Evolutionary conservation across 2,329 filamentous ascomycete genomes (phyloP).

Genomic region (Venturia pyrina): DNA sequence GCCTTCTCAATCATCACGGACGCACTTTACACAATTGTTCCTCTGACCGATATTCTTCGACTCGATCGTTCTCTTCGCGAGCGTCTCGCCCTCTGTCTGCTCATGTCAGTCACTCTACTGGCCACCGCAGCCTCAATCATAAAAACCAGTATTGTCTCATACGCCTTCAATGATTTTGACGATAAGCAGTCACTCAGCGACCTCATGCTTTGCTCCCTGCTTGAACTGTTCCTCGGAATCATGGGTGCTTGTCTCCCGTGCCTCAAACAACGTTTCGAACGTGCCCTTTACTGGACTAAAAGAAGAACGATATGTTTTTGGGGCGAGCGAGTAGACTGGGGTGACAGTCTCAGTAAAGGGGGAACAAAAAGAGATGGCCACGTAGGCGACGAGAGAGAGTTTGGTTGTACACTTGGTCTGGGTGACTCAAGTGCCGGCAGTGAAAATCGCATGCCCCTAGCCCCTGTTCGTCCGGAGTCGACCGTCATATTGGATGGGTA

Average conservation of each 20-base stretch:
- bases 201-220: not conserved
- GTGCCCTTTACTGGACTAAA: not conserved
- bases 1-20: constrained; percentile 1
- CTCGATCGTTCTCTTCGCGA: not conserved
- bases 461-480: not conserved
- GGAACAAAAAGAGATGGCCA: not conserved
- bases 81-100: not conserved
- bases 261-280: constrained; percentile 1
- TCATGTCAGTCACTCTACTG: not conserved
- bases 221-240: constrained; percentile 2
- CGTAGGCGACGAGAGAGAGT: not conserved
- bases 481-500: not conserved
- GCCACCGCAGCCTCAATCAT: not conserved
- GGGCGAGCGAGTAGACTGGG: not conserved
- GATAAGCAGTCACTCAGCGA: not conserved
- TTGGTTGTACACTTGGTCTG: not conserved
- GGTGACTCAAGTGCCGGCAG: not conserved
- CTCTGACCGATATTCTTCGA: not conserved
- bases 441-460: not conserved
- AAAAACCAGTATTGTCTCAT: not conserved
- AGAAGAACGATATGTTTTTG: not conserved
- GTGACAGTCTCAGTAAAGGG: not conserved
- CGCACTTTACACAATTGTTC: not conserved
- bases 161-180: not conserved
- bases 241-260: constrained; percentile 3